These are phyloP conservation scores for Hanseniaspora meyeri DNA, from an alignment of 805 yeast species.

Conservation along the genomic window DNA sequence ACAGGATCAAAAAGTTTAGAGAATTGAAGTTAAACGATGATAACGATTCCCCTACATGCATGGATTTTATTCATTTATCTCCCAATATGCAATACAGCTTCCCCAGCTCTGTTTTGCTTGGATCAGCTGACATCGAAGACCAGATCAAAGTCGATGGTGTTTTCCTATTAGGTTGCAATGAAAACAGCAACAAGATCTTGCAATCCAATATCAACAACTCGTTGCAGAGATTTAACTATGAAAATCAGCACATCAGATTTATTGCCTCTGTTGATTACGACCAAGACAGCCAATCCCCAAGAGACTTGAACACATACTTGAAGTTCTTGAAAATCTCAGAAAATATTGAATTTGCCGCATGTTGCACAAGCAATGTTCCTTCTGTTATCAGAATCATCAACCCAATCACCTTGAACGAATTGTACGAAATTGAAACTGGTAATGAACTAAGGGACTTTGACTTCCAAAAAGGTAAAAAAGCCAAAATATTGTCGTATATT, in stretches of 20 bases:
- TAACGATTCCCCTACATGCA: slow-evolving; percentile 81
- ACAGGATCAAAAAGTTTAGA: slow-evolving; percentile 44
- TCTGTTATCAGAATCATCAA: slow-evolving; percentile 52
- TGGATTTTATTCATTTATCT: slow-evolving; percentile 35
- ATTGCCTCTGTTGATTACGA: slow-evolving; percentile 47
- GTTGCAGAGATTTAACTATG: slow-evolving; percentile 51
- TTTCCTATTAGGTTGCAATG: slow-evolving; percentile 68
- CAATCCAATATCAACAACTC: slow-evolving; percentile 42
- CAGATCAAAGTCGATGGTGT: slow-evolving; percentile 28
- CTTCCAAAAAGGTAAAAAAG: slow-evolving; percentile 44
- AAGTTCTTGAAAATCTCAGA: slow-evolving; percentile 47
- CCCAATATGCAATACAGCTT: background rate
- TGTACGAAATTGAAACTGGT: slow-evolving; percentile 42
- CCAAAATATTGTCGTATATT: slow-evolving; percentile 50
- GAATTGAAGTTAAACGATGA: slow-evolving; percentile 48
- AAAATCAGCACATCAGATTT: slow-evolving; percentile 49
- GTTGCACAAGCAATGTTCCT: slow-evolving; percentile 57
- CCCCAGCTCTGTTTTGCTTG: slow-evolving; percentile 1
- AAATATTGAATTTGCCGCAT: slow-evolving; percentile 52
- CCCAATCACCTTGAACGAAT: slow-evolving; percentile 41
- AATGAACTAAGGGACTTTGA: slow-evolving; percentile 52
- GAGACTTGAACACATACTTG: slow-evolving; percentile 40
- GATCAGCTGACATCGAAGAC: background rate
- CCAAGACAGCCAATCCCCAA: slow-evolving; percentile 26
- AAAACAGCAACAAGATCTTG: slow-evolving; percentile 44